Evolutionary conservation across 768 basidiomycete genomes (phyloP).

Genomic region (Agrocybe chaxingu): DNA sequence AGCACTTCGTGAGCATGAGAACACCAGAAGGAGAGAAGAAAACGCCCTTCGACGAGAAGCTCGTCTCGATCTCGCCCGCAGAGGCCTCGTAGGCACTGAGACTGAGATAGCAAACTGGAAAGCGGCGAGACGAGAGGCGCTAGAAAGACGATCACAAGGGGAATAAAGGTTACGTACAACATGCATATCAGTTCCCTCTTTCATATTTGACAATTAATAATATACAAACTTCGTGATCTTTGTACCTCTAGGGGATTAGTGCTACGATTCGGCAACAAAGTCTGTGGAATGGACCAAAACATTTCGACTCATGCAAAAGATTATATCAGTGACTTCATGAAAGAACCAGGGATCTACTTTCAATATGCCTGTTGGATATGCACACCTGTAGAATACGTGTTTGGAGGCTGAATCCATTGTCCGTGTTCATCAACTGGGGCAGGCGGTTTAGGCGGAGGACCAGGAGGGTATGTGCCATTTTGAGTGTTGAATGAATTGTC

Average conservation of each 20-base stretch:
- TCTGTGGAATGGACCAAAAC: too few species aligned
- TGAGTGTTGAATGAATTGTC: conserved; percentile 13
- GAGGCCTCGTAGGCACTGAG: conserved; percentile 78
- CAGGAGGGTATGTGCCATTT: conserved; percentile 25
- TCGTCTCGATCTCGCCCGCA: conserved; percentile 67
- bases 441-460: conserved; percentile 39
- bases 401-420: conserved; percentile 29
- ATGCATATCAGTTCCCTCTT: background rate
- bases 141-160: conserved; percentile 4
- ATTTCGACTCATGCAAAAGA: too few species aligned
- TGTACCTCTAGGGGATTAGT: background rate
- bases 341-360: background rate
- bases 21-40: conserved; percentile 61
- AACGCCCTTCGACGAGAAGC: conserved; percentile 70
- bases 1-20: conserved; percentile 72
- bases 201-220: background rate
- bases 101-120: conserved; percentile 83
- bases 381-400: conserved; percentile 8
- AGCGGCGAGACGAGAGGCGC: conserved; percentile 28
- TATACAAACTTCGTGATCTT: background rate
- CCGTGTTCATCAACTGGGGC: conserved; percentile 27
- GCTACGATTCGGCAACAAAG: background rate
- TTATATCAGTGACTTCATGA: too few species aligned
- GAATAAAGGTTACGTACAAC: background rate
- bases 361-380: conserved; percentile 18